Evolutionary conservation across 257 asterid genomes (phyloP).

Genomic region (Rehmannia glutinosa): DNA sequence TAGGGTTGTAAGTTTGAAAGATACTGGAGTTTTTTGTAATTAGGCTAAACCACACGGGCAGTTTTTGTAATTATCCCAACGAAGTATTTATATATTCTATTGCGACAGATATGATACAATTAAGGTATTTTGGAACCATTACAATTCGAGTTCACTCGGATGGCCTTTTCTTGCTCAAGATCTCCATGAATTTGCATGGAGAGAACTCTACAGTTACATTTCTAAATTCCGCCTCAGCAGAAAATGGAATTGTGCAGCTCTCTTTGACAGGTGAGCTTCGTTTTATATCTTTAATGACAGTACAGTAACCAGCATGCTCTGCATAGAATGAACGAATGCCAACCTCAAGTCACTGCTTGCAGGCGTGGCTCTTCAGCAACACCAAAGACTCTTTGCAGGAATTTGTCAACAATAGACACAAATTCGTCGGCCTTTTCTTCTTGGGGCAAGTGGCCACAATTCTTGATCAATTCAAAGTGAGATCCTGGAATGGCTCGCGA

Average conservation of each 20-base stretch:
- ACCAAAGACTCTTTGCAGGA: constrained; percentile 46
- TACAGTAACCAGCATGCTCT: background rate
- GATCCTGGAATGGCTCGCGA: constrained; percentile 84
- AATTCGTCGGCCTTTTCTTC: constrained; percentile 90
- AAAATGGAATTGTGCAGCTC: too few relatives aligned
- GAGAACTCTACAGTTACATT: background rate
- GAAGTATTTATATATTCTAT: too few relatives aligned
- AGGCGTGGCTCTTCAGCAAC: constrained; percentile 38
- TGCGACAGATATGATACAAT: background rate
- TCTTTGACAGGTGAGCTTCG: too few relatives aligned
- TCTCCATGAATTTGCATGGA: background rate
- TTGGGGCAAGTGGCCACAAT: constrained; percentile 92
- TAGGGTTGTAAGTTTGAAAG: background rate
- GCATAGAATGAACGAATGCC: constrained; percentile 11
- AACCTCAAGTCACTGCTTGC: constrained; percentile 50
- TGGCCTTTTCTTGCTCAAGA: background rate
- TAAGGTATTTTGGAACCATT: too few relatives aligned
- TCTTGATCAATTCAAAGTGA: constrained; percentile 60
- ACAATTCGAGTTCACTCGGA: background rate
- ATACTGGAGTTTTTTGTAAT: background rate
- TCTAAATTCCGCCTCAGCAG: background rate
- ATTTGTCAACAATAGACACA: constrained; percentile 58
- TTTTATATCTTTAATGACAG: background rate
- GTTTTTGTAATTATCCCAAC: background rate
- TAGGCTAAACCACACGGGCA: background rate